Evolutionary conservation across 2,329 filamentous ascomycete species (phyloP).

Genomic region (Epichloe sibirici): DNA sequence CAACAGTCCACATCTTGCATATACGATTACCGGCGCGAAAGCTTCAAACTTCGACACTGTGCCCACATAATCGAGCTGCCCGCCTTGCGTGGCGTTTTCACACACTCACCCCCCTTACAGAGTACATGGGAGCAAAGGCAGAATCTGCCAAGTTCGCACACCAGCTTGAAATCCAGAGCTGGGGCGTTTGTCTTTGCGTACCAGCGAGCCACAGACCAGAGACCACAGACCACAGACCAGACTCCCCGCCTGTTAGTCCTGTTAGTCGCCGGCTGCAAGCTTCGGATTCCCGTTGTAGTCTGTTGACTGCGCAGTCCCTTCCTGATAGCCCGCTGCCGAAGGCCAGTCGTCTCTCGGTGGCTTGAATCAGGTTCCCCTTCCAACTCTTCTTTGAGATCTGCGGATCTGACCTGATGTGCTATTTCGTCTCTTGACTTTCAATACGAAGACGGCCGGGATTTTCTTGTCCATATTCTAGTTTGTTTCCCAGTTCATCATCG

Average conservation of each 20-base stretch:
- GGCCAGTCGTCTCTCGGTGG: conserved; percentile 1
- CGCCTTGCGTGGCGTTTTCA: conserved; percentile 3
- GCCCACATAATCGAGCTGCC: conserved; percentile 1
- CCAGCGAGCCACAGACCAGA: not conserved
- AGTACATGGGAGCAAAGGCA: not conserved
- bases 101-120: not conserved
- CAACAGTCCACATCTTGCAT: not conserved
- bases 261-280: not conserved
- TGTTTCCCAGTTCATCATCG: not conserved
- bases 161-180: conserved; percentile 6
- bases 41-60: not conserved
- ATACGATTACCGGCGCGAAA: not conserved
- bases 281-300: conserved; percentile 1
- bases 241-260: conserved; percentile 4
- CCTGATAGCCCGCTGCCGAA: not conserved
- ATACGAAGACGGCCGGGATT: not conserved
- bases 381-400: not conserved
- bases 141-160: not conserved
- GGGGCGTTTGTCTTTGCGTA: conserved; percentile 4
- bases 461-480: not conserved
- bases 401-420: not conserved
- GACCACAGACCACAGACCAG: too few species aligned
- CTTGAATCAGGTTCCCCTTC: not conserved
- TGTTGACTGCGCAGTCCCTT: not conserved
- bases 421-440: not conserved